phyloP scores from a whole-genome alignment of 495 filamentous ascomycete species.

The Oidiodendron maius region DNA sequence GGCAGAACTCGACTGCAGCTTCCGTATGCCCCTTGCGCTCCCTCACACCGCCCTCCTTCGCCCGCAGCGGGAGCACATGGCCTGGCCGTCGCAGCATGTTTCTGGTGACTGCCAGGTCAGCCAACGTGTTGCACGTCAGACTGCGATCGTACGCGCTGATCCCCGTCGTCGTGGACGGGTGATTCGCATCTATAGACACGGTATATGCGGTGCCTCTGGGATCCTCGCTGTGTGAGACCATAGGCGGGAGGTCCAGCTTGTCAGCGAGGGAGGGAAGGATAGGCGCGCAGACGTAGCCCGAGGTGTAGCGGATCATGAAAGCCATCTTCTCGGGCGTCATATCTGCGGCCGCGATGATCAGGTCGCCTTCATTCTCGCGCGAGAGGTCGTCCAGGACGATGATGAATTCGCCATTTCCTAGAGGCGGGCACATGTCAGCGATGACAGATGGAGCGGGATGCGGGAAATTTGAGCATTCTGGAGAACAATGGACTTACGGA shows the following conservation, averaged over 20 bases:
- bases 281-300: conserved; percentile 86
- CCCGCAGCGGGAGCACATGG: conserved; percentile 83
- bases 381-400: conserved; percentile 84
- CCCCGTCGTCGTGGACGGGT: conserved; percentile 73
- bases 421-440: not conserved
- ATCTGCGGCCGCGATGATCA: conserved; percentile 86
- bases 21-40: conserved; percentile 85
- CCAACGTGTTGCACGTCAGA: conserved; percentile 73
- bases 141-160: conserved; percentile 87
- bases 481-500: conserved; percentile 52
- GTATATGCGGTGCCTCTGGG: conserved; percentile 91
- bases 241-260: conserved; percentile 74
- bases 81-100: conserved; percentile 75
- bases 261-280: conserved; percentile 59
- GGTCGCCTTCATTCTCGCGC: conserved; percentile 96
- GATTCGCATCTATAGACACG: conserved; percentile 70
- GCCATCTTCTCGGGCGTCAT: conserved; percentile 88
- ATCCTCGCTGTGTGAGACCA: conserved; percentile 79
- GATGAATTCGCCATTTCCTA: conserved; percentile 88
- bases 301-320: conserved; percentile 87
- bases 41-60: conserved; percentile 72
- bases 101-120: conserved; percentile 51
- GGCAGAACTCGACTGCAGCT: conserved; percentile 83
- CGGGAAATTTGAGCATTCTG: conserved; percentile 10
- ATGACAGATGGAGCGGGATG: conserved; percentile 3